These are phyloP conservation scores for Mortierella sp. DNA, from an alignment of 371 early-diverging fungal species.

Conservation along the genomic window DNA sequence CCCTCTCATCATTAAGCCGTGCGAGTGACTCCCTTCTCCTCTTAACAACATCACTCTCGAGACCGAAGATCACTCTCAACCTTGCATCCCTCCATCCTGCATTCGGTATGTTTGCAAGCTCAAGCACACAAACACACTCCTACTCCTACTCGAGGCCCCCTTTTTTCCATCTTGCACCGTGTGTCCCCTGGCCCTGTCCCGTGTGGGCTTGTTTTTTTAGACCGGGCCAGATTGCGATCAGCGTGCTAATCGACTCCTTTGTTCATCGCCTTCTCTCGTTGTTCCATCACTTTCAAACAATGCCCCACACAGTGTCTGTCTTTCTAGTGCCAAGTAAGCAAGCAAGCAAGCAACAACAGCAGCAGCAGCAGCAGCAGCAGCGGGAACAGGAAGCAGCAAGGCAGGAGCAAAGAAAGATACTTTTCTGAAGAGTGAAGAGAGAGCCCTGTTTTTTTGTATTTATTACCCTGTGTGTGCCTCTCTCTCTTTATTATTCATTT, in stretches of 20 bases:
- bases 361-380: too few species aligned
- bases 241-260: not conserved
- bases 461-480: not conserved
- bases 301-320: not conserved
- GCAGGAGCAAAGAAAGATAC: not conserved
- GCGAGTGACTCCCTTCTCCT: not conserved
- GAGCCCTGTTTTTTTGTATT: not conserved
- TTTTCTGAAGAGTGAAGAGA: not conserved
- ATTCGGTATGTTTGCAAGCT: conserved; percentile 3
- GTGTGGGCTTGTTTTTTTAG: not conserved
- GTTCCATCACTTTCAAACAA: not conserved
- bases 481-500: not conserved
- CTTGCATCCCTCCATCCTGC: not conserved
- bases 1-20: not conserved
- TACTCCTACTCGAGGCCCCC: not conserved
- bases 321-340: not conserved
- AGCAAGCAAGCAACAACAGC: too few species aligned
- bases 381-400: too few species aligned
- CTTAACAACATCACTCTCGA: not conserved
- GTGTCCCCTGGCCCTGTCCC: not conserved
- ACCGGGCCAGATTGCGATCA: not conserved
- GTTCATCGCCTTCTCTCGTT: not conserved
- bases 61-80: not conserved
- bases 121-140: not conserved
- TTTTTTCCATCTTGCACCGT: not conserved